Evolutionary conservation across 345 rosid genomes (phyloP), one percentile per base, ranked within the genome.

Genomic region (Nephelium lappaceum): DNA sequence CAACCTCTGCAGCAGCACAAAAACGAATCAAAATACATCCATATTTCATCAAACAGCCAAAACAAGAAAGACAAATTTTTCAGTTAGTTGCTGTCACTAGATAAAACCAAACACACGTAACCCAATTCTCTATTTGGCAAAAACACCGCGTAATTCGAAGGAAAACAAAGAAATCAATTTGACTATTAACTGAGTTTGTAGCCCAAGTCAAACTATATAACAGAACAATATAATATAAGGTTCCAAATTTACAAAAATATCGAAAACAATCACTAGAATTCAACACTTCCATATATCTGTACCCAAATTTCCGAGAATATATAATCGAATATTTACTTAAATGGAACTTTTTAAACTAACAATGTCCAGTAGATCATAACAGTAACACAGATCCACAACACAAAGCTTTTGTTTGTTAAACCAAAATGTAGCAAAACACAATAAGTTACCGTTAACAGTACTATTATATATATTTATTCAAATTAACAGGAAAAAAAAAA

Each of bases 1-100:
- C 86, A 18, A 81, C 67, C 72, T 84, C 88, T 84, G 79, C 82
- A 77, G 70, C 67, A 39, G 60, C 27, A 73, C 5, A 10, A 19
- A 80, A 16, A 36, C 16, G 12, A 21, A 68, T 69, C 21, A 24
- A 25, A 71, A 19, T 65, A 49, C 39, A 53, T 12, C 16, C 5
- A 7, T 36, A 73, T 58, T 15, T 39, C 14, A 6, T 4, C 74
- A 16, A 21, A 12, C n/a, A 41, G 18, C 19, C 27, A 11, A 36
- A 3, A 55, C 21, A n/a, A 39, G 45, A 39, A 38, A 51, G 19
- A 31, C 36, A 31, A 38, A 25, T 23, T 39, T 55, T 72, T 53
- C 65, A 55, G 19, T 36, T 36, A 11, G 6, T 62, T 31, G 21
- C 10, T 11, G 7, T 47, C 60, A 70, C n/a, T 70, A 47, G 58